Base-by-base conservation (phyloP, 2,329 filamentous ascomycete genomes). In the Helicocarpus griseus region DNA sequence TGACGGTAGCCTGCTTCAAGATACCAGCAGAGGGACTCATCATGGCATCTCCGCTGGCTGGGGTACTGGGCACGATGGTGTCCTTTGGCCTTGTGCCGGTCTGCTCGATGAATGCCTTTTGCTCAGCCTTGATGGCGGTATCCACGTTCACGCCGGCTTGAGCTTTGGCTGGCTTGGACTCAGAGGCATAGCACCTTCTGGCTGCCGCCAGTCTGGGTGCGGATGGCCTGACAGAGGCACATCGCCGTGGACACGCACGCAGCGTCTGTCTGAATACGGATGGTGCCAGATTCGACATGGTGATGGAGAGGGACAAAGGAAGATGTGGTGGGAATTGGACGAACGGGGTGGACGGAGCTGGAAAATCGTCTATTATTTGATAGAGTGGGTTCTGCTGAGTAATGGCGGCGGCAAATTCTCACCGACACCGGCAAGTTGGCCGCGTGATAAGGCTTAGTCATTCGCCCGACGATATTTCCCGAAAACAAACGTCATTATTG, bases 1-100 rank as follows among this genome's bases (percentile, higher is more conserved):
- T 87, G 57, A 95, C 77, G 11, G 89, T 89, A 7, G 90, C 91
- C 68, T 95, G 86, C 74, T 93, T 94, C 56, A 98, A 76, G 43
- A 96, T 75, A 72, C 81, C 82, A 56, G 88, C 86, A 65, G 86
- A 81, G n/a, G 88, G 86, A 69, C 86, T 93, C 75, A 93, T 82
- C 65, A 85, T 83, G 47, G 81, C 78, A 66, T 86, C 80, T 14
- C 76, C 78, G 52, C 77, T 74, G 60, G 82, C 71, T 43, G 73
- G 73, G 3, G 82, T 74, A 2, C 77, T 74, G 11, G 82, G 77
- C 61, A 85, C 77, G 17, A 80, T 75, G 55, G 83, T 81, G 69
- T 78, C 71, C 48, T 74, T 67, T 2, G 79, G 73, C 47, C 69
- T 65, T 51, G 74, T 67, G 28, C 80, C 80, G 7, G 78, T 81